phyloP scores from a whole-genome alignment of 495 filamentous ascomycete species.

The Neurospora tetrasperma region DNA sequence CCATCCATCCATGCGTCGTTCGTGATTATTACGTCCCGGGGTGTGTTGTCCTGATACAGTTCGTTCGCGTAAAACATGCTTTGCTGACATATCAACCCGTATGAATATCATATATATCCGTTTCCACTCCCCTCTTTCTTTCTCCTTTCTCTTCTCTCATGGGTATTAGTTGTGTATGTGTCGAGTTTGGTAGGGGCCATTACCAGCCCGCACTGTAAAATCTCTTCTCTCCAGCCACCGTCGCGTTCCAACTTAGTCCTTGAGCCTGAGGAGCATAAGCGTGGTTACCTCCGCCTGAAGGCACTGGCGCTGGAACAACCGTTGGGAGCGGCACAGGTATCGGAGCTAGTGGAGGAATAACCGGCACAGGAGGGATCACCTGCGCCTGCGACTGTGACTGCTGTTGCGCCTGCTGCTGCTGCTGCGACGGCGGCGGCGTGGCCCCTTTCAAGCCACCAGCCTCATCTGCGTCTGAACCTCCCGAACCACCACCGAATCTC shows the following conservation, averaged over 20 bases:
- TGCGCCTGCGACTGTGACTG: conserved; percentile 13
- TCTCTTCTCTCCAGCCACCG: neutral
- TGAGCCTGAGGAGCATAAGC: neutral
- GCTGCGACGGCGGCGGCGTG: neutral
- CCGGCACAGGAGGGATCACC: neutral
- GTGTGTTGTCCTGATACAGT: neutral
- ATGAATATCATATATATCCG: neutral
- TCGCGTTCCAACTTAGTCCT: neutral
- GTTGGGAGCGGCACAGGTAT: neutral
- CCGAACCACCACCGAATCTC: neutral
- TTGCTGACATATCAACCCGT: neutral
- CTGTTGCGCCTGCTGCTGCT: neutral
- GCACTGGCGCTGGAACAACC: neutral
- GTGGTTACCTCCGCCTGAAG: neutral
- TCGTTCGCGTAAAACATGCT: neutral
- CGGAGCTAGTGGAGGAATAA: neutral
- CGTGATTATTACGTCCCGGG: neutral
- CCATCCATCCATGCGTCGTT: neutral
- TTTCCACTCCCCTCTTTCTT: neutral
- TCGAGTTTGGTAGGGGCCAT: neutral
- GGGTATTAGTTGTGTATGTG: neutral
- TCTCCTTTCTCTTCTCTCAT: neutral
- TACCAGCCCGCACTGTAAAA: neutral
- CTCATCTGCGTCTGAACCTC: neutral
- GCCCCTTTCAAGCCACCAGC: neutral